Evolutionary conservation across 1,284 basidiomycete genomes (phyloP), one percentile per base, ranked within the genome.

Genomic region (Sparassis latifolia): DNA sequence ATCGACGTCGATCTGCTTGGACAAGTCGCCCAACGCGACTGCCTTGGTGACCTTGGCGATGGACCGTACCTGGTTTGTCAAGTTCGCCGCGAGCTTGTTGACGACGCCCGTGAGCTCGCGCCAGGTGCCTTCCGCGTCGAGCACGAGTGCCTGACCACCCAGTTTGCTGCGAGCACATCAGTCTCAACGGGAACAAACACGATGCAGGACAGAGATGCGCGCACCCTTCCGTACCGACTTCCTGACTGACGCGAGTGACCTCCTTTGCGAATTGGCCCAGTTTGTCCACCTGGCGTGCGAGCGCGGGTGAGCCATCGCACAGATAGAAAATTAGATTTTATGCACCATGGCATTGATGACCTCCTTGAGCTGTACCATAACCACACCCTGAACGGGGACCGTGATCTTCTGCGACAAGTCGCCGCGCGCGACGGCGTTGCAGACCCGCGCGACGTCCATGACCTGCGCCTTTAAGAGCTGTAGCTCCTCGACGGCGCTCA

Each of bases 41-140:
- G 97, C 97, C 66, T 94, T 98, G n/a, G 96, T 99, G 63, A 96
- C 92, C 64, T 85, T 84, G 31, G 96, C 93, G 64, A 99, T 98
- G 59, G 87, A 89, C 66, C 95, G 84, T 45, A 97, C 94, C 73
- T 99, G 95, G 57, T 80, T 89, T 10, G 97, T 99, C 54, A 99
- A 75, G 72, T 96, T 97, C 9, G 86, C 89, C n/a, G 94, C 93
- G 54, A 97, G 70, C 59, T 89, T 90, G 73, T 96, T 96, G 65
- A 96, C 92, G 54, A 90, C 89, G 53, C 82, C 84, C 0, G 92
- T 94, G 43, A 97, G 76, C 65, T 94, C 89, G 43, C 86, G 79
- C 94, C 94, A 97, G 5, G 92, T 95, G 38, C 95, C 94, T 73
- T 96, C 92, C 49, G 96, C 93, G 55, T 92, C 91, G 50, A 91